Evolutionary conservation across 345 rosid genomes (phyloP).

Genomic region (Eucalyptus regnans): DNA sequence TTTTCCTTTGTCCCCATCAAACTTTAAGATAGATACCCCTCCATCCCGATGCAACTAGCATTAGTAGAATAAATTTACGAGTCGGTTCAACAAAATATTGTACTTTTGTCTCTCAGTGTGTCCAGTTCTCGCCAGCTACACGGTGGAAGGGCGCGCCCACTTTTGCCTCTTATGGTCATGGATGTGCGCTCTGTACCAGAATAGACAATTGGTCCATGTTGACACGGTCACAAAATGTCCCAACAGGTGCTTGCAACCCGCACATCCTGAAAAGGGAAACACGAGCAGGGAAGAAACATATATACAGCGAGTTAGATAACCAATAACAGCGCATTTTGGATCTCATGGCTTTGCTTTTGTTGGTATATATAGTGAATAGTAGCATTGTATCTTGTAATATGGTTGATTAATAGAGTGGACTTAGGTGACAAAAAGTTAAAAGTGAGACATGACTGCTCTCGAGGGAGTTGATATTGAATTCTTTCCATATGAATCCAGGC

Average conservation of each 20-base stretch:
- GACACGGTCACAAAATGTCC: no score
- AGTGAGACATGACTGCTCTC: not conserved
- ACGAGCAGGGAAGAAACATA: no score
- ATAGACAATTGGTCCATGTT: no score
- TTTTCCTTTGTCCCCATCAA: constrained; percentile 54
- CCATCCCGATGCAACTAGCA: not conserved
- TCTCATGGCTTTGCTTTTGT: not conserved
- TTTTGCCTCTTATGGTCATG: not conserved
- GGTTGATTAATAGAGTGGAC: not conserved
- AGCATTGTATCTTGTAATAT: not conserved
- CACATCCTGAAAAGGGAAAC: no score
- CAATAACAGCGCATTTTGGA: not conserved
- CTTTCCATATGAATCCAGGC: not conserved
- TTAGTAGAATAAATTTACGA: not conserved
- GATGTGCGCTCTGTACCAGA: no score
- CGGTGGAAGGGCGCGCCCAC: fast-evolving
- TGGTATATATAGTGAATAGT: not conserved
- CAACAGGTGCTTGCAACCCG: no score
- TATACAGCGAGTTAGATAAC: not conserved
- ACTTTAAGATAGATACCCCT: constrained; percentile 10
- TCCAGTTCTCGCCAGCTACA: not conserved
- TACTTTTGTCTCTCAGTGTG: not conserved
- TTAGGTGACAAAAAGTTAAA: not conserved
- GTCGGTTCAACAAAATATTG: not conserved
- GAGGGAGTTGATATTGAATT: not conserved